Conservation (phyloP, 106 monocot genomes). For the Posidonia australis region DNA sequence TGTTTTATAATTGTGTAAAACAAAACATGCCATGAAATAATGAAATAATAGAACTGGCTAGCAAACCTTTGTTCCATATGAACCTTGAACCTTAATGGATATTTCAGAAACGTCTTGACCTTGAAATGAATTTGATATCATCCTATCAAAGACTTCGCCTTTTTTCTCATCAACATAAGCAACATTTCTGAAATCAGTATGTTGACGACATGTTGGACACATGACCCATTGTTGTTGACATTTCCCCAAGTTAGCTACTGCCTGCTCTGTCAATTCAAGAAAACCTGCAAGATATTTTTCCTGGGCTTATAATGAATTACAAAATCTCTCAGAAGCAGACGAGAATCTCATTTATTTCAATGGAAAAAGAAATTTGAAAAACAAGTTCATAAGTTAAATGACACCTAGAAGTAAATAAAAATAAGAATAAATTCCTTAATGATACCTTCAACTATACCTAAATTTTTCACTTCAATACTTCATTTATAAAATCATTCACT, state of each 20-base stretch:
- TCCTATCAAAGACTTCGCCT: constrained; percentile 10
- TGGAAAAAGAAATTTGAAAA: too few species aligned
- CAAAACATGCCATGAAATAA: not conserved
- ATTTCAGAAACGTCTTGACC: constrained; percentile 32
- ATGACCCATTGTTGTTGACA: constrained; percentile 65
- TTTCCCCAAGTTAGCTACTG: constrained; percentile 29
- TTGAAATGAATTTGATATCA: constrained; percentile 18
- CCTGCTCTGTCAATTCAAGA: constrained; percentile 63
- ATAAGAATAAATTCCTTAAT: too few species aligned
- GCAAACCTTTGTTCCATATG: constrained; percentile 91
- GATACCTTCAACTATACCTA: too few species aligned
- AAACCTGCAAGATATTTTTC: constrained; percentile 40
- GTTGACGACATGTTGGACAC: constrained; percentile 93
- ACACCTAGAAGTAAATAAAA: not conserved
- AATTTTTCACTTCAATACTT: too few species aligned
- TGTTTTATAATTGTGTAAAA: too few species aligned
- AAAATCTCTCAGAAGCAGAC: not conserved
- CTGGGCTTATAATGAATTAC: too few species aligned
- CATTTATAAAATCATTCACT: too few species aligned
- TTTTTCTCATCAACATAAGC: constrained; percentile 77
- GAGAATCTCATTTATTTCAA: not conserved
- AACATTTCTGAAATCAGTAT: constrained; percentile 57
- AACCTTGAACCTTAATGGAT: constrained; percentile 57
- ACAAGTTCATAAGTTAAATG: not conserved
- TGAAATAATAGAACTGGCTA: not conserved